phyloP scores from a whole-genome alignment of 1,284 basidiomycete genomes.

The Apiotrichum sp. region DNA sequence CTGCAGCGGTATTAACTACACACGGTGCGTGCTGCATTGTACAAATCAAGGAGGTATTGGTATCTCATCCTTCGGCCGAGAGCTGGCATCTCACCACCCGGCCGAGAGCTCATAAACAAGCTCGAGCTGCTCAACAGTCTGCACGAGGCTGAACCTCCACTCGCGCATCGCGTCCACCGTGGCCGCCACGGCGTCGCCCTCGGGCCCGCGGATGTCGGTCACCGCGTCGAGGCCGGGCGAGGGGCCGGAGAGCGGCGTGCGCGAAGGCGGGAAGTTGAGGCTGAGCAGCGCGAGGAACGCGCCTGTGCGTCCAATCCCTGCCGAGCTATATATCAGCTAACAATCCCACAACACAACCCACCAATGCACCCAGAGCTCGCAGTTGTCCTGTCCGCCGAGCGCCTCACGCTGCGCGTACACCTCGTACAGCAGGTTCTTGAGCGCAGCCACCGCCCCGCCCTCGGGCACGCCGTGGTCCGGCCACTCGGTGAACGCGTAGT shows the following conservation, averaged over 20 bases:
- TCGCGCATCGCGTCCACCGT: slow-evolving; percentile 37
- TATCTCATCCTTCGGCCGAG: too few relatives aligned
- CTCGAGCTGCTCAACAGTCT: slow-evolving; percentile 31
- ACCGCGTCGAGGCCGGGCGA: slow-evolving; percentile 7
- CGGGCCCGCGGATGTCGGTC: slow-evolving; percentile 24
- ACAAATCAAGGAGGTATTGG: neutral
- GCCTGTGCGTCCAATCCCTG: slow-evolving; percentile 42
- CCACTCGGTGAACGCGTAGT: slow-evolving; percentile 42
- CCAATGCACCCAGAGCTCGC: slow-evolving; percentile 46
- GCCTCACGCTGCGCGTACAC: slow-evolving; percentile 18
- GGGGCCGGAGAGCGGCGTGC: neutral
- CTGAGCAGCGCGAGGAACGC: slow-evolving; percentile 40
- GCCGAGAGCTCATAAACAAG: slow-evolving; percentile 19
- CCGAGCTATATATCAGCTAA: slow-evolving; percentile 26
- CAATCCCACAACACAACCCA: slow-evolving; percentile 15
- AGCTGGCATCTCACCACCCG: neutral
- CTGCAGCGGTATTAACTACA: too few relatives aligned
- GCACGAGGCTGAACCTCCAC: slow-evolving; percentile 32
- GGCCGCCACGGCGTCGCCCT: slow-evolving; percentile 26
- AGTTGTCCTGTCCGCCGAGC: slow-evolving; percentile 16
- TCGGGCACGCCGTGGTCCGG: slow-evolving; percentile 41
- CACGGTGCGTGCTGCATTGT: neutral
- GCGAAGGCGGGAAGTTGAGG: slow-evolving; percentile 12
- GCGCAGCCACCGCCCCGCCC: slow-evolving; percentile 23
- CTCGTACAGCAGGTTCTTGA: slow-evolving; percentile 24